Evolutionary conservation across 2,329 filamentous ascomycete genomes (phyloP).

Genomic region (Fusarium sp.): DNA sequence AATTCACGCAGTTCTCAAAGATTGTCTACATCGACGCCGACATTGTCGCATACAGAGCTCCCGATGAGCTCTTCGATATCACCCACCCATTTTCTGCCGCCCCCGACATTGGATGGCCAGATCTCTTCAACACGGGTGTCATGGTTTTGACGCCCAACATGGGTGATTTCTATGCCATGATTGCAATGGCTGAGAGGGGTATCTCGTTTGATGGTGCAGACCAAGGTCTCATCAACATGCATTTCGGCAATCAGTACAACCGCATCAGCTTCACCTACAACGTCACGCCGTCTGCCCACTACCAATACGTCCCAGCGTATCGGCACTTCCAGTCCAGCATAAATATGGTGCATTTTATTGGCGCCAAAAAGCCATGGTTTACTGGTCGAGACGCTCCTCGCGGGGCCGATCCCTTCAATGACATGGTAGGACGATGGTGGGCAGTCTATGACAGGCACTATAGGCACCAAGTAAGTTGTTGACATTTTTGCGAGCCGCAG

Average conservation of each 20-base stretch:
- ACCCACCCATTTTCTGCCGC: constrained; percentile 74
- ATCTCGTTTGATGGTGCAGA: constrained; percentile 98
- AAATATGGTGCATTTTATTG: constrained; percentile 94
- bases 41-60: constrained; percentile 87
- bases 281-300: constrained; percentile 94
- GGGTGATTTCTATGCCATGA: constrained; percentile 87
- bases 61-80: constrained; percentile 89
- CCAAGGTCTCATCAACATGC: constrained; percentile 94
- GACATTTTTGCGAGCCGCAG: background rate
- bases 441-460: constrained; percentile 92
- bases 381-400: constrained; percentile 67
- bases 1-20: constrained; percentile 87
- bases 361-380: constrained; percentile 89
- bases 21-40: constrained; percentile 97
- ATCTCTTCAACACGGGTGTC: constrained; percentile 97
- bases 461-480: constrained; percentile 60
- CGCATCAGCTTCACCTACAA: constrained; percentile 96
- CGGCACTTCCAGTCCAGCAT: constrained; percentile 92
- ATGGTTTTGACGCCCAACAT: constrained; percentile 91
- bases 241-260: constrained; percentile 87
- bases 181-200: constrained; percentile 84
- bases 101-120: constrained; percentile 97
- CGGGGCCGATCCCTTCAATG: constrained; percentile 76
- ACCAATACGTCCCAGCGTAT: constrained; percentile 97
- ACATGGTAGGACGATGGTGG: constrained; percentile 93